These are phyloP conservation scores for Phytophthora capsici DNA, from an alignment of 352 stramenopile genomes.

Conservation along the genomic window DNA sequence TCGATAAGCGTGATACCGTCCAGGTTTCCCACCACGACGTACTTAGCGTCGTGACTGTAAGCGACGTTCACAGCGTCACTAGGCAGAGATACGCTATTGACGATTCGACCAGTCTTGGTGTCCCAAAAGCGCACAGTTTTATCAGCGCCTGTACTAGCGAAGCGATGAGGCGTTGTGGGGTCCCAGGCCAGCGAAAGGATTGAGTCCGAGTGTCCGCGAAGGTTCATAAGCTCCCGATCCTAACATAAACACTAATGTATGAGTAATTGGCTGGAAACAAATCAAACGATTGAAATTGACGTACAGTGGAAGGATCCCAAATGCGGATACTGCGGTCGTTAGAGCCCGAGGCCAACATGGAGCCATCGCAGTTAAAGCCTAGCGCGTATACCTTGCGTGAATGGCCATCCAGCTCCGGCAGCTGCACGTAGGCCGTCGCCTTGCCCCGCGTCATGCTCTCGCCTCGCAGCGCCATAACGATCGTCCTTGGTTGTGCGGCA, in stretches of 20 bases:
- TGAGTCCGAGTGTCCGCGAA: constrained; percentile 77
- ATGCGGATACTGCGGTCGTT: constrained; percentile 84
- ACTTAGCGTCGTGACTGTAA: constrained; percentile 84
- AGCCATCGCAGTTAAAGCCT: constrained; percentile 76
- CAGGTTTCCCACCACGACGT: constrained; percentile 77
- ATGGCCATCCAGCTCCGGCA: constrained; percentile 83
- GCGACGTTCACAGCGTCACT: constrained; percentile 80
- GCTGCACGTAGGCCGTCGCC: constrained; percentile 47
- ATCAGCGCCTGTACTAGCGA: constrained; percentile 78
- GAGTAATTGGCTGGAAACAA: neutral
- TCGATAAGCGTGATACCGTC: constrained; percentile 86
- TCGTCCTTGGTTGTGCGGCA: neutral
- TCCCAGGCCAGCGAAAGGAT: constrained; percentile 81
- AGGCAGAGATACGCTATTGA: constrained; percentile 78
- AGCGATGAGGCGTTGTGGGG: constrained; percentile 58
- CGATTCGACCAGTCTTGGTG: constrained; percentile 78
- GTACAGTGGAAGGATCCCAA: constrained; percentile 67
- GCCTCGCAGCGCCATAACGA: constrained; percentile 22
- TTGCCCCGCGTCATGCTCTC: constrained; percentile 22
- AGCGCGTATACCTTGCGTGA: constrained; percentile 83
- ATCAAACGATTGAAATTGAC: constrained; percentile 6
- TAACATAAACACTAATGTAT: constrained; percentile 12
- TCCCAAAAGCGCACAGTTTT: constrained; percentile 90
- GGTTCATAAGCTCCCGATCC: constrained; percentile 64
- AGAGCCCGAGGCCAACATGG: constrained; percentile 79